Evolutionary conservation across 2,329 filamentous ascomycete species (phyloP).

Genomic region (Fusarium denticulatum): DNA sequence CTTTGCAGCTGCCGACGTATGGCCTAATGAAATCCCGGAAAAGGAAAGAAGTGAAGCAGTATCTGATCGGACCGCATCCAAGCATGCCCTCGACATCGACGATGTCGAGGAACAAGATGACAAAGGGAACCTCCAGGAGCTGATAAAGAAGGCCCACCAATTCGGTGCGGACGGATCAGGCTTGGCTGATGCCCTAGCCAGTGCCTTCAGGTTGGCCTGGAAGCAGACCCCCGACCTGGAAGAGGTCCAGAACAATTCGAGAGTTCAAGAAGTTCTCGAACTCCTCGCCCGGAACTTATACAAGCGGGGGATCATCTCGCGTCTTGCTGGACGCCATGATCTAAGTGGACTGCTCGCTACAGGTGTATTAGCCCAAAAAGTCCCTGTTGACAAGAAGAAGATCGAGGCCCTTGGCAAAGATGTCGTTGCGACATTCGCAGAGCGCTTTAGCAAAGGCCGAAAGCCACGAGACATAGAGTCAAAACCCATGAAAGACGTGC

Average conservation of each 20-base stretch:
- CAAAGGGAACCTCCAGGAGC: neutral
- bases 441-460: conserved; percentile 20
- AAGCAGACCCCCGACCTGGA: neutral
- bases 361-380: conserved; percentile 19
- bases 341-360: conserved; percentile 20
- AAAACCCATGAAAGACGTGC: conserved; percentile 14
- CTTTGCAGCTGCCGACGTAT: conserved; percentile 24
- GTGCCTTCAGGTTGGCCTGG: conserved; percentile 14
- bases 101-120: neutral
- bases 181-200: conserved; percentile 6
- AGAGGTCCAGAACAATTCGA: conserved; percentile 6
- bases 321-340: conserved; percentile 3
- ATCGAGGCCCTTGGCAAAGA: conserved; percentile 7
- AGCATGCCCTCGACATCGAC: neutral
- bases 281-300: conserved; percentile 4
- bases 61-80: neutral
- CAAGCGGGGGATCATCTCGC: neutral
- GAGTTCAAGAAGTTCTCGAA: conserved; percentile 18
- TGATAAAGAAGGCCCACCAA: neutral
- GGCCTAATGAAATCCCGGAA: conserved; percentile 25
- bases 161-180: neutral
- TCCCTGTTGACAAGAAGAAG: conserved; percentile 18
- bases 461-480: conserved; percentile 1
- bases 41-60: neutral
- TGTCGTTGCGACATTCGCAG: conserved; percentile 6